Evolutionary conservation across 1,284 basidiomycete species (phyloP), one percentile per base, ranked within the genome.

Genomic region (Volvariella volvacea): DNA sequence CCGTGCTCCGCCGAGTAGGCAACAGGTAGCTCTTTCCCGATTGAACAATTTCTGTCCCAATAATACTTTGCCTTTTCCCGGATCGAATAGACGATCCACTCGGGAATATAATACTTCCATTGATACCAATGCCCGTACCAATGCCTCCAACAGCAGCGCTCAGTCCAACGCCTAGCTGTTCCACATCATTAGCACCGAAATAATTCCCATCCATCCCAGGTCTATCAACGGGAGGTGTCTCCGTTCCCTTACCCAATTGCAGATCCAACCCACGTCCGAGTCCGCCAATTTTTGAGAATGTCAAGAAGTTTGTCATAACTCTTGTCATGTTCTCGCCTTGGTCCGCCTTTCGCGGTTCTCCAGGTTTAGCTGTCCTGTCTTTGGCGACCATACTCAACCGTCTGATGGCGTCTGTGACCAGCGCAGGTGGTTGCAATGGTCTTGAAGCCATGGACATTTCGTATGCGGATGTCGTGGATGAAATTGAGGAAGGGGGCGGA

Each of bases 271-370:
- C 25, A 12, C 25, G 6, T 12, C 25, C 25, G 12, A 28, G 25
- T 6, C 25, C 25, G 6, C 25, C 25, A 12, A 28, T 28, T 28
- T 28, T 6, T 6, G 25, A 28, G 52, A 79, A 73, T 0, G 78
- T 77, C 41, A 87, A 68, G 1, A 88, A 63, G 54, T 83, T 84
- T 3, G 82, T 83, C 83, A 87, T 84, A 49, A 84, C 76, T 4
- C 81, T 74, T 16, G 81, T 56, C 19, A 85, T 78, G 51, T 78
- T 75, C 44, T 76, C 71, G 15, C 74, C 74, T 32, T 73, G 72
- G 38, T 74, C 75, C 1, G 62, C 58, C 33, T 69, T 71, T 42
- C 70, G 65, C 4, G 59, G 50, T 39, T 77, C 75, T 15, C 62
- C 50, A 1, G 60, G 48, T 33, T 60, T 55, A 45, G 58, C 58